Base-by-base conservation (phyloP, 192 early-diverging fungal genomes). In the Coemansia sp. region DNA sequence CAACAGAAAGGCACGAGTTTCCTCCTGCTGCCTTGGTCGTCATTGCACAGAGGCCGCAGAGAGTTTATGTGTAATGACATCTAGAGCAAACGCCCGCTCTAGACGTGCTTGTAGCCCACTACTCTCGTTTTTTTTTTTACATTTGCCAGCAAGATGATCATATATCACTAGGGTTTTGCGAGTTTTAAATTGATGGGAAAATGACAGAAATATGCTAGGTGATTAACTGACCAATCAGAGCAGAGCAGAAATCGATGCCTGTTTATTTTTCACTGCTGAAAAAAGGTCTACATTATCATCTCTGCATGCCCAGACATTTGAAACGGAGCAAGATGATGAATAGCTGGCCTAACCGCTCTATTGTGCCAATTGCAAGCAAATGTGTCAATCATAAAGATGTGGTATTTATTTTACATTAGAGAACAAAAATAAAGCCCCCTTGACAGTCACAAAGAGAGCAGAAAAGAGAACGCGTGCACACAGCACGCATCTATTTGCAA, bases 401-500 rank as follows among this genome's bases (percentile, higher is more conserved):
- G 32, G 16, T n/a, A 43, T 40, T 37, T 11, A 6, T 42, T 41
- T 13, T 54, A 11, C 39, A 65, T 57, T 58, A 57, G 21, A 67
- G 21, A 44, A 67, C 65, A 49, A 43, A 43, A 65, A 19, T 40
- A 49, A 9, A 65, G 6, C 18, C 41, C 57, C 19, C 32, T 32
- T 67, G 57, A 38, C 65, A 57, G 65, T 58, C 65, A 67, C 64
- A 41, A 13, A 45, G 21, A 26, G 61, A 16, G 61, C 21, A 41
- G 57, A 50, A 41, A 13, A 45, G 21, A 26, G 61, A 15, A 42
- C 21, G 61, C 9, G 43, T 48, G 59, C 44, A 45, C 44, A 15
- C 44, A 45, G 13, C 44, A 15, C 7, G 44, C 13, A 45, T 45
- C 2, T 1, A 32, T 32, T 32, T 45, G 44, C 44, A 45, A 45